phyloP scores from a whole-genome alignment of 164 flowering plant species.

The Kalanchoe fedtschenkoi region DNA sequence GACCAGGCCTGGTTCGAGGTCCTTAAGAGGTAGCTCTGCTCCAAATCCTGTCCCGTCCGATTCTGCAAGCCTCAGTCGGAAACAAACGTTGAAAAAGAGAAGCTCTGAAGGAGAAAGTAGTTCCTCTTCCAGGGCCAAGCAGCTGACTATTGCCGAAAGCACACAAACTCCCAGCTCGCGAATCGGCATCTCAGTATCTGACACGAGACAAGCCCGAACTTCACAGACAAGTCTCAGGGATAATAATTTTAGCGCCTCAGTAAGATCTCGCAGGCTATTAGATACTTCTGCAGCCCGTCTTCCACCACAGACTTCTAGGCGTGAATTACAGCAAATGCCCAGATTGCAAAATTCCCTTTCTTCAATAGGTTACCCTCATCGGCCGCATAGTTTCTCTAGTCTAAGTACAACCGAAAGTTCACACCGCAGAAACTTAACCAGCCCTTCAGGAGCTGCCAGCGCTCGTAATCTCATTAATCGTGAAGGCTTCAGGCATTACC shows the following conservation, averaged over 20 bases:
- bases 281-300: background rate
- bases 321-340: background rate
- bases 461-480: background rate
- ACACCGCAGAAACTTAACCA: background rate
- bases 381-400: background rate
- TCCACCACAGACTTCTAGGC: background rate
- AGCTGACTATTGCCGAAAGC: background rate
- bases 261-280: background rate
- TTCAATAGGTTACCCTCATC: background rate
- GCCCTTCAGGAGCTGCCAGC: background rate
- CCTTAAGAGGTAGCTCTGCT: slow-evolving; percentile 39
- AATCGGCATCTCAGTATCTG: background rate
- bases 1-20: slow-evolving; percentile 37
- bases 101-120: slow-evolving; percentile 45
- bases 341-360: background rate
- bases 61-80: slow-evolving; percentile 23
- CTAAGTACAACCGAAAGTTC: background rate
- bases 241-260: background rate
- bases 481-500: slow-evolving; percentile 5
- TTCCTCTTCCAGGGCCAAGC: slow-evolving; percentile 12
- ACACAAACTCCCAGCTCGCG: background rate
- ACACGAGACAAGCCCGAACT: slow-evolving; percentile 1
- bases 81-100: slow-evolving; percentile 27
- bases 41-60: slow-evolving; percentile 48
- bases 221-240: background rate